Conservation (phyloP, 75 land plant genomes). For the Pinus taeda region DNA sequence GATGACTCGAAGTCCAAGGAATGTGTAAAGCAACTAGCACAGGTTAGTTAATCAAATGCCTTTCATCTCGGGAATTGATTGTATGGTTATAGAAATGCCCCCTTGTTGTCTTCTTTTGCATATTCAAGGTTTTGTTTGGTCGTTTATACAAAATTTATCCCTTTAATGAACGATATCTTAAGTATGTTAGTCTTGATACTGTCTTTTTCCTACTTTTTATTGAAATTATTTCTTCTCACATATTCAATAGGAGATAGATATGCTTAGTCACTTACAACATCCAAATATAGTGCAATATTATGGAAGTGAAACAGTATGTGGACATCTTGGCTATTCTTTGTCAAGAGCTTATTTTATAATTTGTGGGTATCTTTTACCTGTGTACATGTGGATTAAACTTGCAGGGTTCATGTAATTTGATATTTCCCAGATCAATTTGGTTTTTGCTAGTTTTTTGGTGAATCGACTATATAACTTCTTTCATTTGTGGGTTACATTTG, state of each 20-base stretch:
- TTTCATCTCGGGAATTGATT: not conserved
- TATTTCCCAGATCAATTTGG: not conserved
- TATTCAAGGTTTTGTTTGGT: not conserved
- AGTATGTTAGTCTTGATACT: not conserved
- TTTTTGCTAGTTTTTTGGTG: not conserved
- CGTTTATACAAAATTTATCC: not conserved
- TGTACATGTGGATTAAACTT: not conserved
- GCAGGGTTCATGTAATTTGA: not conserved
- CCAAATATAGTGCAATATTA: conserved; percentile 93
- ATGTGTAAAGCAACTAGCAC: conserved; percentile 77
- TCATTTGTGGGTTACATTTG: not conserved
- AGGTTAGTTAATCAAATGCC: conserved; percentile 34
- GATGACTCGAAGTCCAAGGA: conserved; percentile 88
- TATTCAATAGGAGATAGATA: conserved; percentile 68
- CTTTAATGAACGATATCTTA: not conserved
- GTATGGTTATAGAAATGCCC: not conserved
- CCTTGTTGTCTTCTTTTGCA: not conserved
- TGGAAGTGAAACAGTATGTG: conserved; percentile 93
- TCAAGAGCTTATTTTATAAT: not conserved
- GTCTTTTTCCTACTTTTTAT: not conserved
- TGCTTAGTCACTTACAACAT: conserved; percentile 87
- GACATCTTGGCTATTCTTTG: not conserved
- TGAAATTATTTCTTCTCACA: conserved; percentile 10
- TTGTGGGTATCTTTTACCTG: not conserved
- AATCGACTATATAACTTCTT: not conserved